Percentiles rank a stretch among this genome's conserved stretches.
These are phyloP conservation scores for Ganoderma multipileum DNA, from an alignment of 1,284 basidiomycete species.

Conservation along the genomic window DNA sequence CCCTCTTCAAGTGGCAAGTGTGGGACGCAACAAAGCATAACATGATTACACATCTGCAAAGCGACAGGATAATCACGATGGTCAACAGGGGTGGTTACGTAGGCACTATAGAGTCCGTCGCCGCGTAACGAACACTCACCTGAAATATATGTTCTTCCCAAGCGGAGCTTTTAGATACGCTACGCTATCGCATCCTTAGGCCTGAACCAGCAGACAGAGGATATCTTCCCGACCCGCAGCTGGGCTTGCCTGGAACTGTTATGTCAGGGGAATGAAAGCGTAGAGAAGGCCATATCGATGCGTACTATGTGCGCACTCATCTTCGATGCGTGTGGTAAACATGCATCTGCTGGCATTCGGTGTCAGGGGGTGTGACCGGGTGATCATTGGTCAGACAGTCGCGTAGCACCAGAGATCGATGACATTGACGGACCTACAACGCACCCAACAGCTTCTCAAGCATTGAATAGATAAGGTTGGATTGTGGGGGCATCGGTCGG, in stretches of 20 bases:
- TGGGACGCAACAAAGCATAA: constrained; percentile 4
- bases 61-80: constrained; percentile 4
- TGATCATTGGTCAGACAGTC: not conserved
- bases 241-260: not conserved
- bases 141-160: not conserved
- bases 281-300: not conserved
- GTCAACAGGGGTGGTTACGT: not conserved
- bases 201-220: not conserved
- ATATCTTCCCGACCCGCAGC: not conserved
- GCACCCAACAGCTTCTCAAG: not conserved
- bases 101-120: not conserved
- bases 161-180: not conserved
- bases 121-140: not conserved
- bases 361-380: not conserved
- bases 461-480: not conserved
- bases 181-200: not conserved
- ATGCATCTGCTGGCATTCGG: not conserved
- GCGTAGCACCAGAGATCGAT: not conserved
- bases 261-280: not conserved
- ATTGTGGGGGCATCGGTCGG: not conserved
- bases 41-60: not conserved
- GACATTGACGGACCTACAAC: not conserved
- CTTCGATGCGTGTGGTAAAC: not conserved
- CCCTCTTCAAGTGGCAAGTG: not conserved
- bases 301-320: not conserved